A percentile compares a stretch with the other conserved stretches of the same genome.
Evolutionary conservation across 2,329 filamentous ascomycete genomes (phyloP).

Genomic region (Beauveria varroae): DNA sequence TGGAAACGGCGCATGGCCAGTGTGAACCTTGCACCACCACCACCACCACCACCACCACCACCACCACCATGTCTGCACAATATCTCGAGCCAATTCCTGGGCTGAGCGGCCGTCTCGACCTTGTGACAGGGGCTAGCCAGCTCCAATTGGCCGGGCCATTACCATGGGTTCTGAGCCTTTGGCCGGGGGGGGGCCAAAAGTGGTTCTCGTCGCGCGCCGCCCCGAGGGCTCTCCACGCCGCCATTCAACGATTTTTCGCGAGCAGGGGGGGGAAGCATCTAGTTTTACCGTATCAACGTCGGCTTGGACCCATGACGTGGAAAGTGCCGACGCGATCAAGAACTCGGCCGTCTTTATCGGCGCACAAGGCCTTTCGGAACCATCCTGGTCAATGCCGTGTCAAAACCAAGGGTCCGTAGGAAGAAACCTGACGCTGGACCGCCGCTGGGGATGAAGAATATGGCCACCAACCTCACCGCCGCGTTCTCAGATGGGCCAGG

Average conservation of each 20-base stretch:
- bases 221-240: slow-evolving; percentile 17
- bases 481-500: slow-evolving; percentile 24
- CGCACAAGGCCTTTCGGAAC: slow-evolving; percentile 20
- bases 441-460: slow-evolving; percentile 23
- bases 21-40: background rate
- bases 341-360: slow-evolving; percentile 10
- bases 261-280: slow-evolving; percentile 15
- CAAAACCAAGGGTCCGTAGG: slow-evolving; percentile 23
- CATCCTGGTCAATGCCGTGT: slow-evolving; percentile 26
- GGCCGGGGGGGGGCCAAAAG: slow-evolving; percentile 18
- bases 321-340: slow-evolving; percentile 16
- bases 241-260: slow-evolving; percentile 17
- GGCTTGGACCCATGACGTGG: slow-evolving; percentile 16
- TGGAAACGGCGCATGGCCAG: background rate
- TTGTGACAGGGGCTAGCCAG: slow-evolving; percentile 27
- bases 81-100: slow-evolving; percentile 24
- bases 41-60: too few relatives aligned
- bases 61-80: background rate
- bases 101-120: slow-evolving; percentile 22
- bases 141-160: slow-evolving; percentile 26
- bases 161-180: slow-evolving; percentile 19
- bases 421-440: slow-evolving; percentile 19
- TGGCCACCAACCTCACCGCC: slow-evolving; percentile 26
- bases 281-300: slow-evolving; percentile 13
- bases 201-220: slow-evolving; percentile 24